Base-by-base conservation (phyloP, 176 grass and related monocot species). In the Saccharum officinarum region DNA sequence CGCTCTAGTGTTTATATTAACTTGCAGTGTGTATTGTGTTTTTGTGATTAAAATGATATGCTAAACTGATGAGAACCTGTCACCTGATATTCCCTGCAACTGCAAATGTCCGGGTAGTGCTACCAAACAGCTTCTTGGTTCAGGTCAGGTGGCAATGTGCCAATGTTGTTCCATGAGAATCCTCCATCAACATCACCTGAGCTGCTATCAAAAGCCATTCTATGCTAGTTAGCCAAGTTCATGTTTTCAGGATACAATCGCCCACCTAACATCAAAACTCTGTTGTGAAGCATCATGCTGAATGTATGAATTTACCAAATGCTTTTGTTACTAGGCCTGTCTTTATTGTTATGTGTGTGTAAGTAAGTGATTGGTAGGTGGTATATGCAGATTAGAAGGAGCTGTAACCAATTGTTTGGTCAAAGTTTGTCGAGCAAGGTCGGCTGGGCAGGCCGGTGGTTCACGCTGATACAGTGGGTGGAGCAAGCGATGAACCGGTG, bases 401-500 rank as follows among this genome's bases (percentile, higher is more conserved):
- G 14, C 39, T 33, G 62, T 49, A 80, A 34, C 70, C 12, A 6
- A 66, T 7, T 34, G 41, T 11, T 22, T 16, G 22, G 61, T 59
- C 36, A 36, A 23, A n/a, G 81, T 34, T 55, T 73, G 22, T 22
- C 63, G 62, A 26, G 22, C 13, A 62, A 63, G 17, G 31, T 50
- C 14, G 26, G 55, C 20, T 6, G 18, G 30, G n/a, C 15, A 63
- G 83, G 76, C 54, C 67, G 80, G 73, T 89, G 45, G 76, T 46
- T 88, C 87, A 88, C 75, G 87, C 75, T 31, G 28, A 80, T 74
- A 26, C 36, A 50, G 84, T 75, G 71, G 70, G 8, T 34, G 72
- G 14, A 33, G 25, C 45, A 50, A 74, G 15, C 44, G 4, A 49
- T 73, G n/a, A 49, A 73, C 26, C 15, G 26, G 71, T 74, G 45